Evolutionary conservation across 78 protist genomes (phyloP), one percentile per base, ranked within the genome.

Genomic region (Tieghemostelium lacteum): DNA sequence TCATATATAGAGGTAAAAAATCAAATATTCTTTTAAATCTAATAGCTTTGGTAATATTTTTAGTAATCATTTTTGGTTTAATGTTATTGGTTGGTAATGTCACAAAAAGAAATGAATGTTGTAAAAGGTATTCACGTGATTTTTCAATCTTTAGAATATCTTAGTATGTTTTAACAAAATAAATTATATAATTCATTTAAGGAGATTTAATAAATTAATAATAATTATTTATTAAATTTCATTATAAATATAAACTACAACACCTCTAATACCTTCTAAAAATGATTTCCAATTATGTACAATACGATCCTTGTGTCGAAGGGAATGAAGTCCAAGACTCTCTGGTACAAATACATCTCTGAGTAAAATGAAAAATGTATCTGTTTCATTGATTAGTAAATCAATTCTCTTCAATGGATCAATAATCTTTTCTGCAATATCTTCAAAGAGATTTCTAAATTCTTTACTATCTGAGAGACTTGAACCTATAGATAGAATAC

Each of bases 391-490:
- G 8, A 39, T 66, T 20, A 61, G 40, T 49, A 83, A 7, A 29
- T 69, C 89, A 12, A 83, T 83, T 57, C 89, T 58, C 52, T 69
- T 69, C 29, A 83, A 31, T 22, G 89, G 89, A 39, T 83, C 89
- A 29, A 83, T 69, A 34, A 83, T 54, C 75, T 83, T 83, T 57
- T 83, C 89, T 50, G 65, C 74, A 24, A 83, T 83, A 50, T 83
- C 89, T 60, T 83, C 89, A 83, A 83, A 83, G 8, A 83, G 57
- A n/a, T 83, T 69, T 40, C 89, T 49, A 69, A 83, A 83, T 65
- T 83, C 89, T 70, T 83, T 83, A 49, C 89, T 83, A 31, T 83
- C 89, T 19, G 89, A 83, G 8, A 83, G 45, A 49, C 65, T 83
- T 0, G 78, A 69, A 0, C 89, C 89, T 42, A 83, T 83, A 8